Conservation (phyloP, 768 basidiomycete genomes). For the Russula sp. region DNA sequence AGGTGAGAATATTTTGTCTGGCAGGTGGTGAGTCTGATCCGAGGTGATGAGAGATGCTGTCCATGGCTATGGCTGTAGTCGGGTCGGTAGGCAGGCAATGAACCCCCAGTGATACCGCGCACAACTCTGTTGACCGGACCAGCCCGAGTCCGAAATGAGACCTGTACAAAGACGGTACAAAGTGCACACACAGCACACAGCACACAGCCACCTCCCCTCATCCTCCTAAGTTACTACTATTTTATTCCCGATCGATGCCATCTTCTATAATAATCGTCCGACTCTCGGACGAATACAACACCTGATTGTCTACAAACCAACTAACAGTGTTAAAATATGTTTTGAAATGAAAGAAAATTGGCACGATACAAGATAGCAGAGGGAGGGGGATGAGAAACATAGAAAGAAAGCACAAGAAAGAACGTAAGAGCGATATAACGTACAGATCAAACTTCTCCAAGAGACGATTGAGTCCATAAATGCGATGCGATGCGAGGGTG, state of each 20-base stretch:
- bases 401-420: not conserved
- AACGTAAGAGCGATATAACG: slow-evolving; percentile 1
- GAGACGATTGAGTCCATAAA: not conserved
- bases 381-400: not conserved
- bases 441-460: slow-evolving; percentile 5
- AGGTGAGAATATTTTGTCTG: slow-evolving; percentile 64
- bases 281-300: no score
- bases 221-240: no score
- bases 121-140: no score
- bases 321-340: not conserved
- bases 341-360: not conserved
- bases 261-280: no score
- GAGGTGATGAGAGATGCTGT: slow-evolving; percentile 6
- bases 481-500: not conserved
- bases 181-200: no score
- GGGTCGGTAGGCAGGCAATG: not conserved
- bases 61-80: not conserved
- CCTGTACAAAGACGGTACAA: no score
- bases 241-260: no score
- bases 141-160: no score
- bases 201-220: no score
- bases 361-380: not conserved
- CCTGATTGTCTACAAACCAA: not conserved
- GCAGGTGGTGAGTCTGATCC: slow-evolving; percentile 29
- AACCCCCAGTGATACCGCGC: no score